Percentiles rank a stretch among this genome's conserved stretches.
phyloP scores from a whole-genome alignment of 2,329 filamentous ascomycete genomes.

The Phaeosphaeria sp. region DNA sequence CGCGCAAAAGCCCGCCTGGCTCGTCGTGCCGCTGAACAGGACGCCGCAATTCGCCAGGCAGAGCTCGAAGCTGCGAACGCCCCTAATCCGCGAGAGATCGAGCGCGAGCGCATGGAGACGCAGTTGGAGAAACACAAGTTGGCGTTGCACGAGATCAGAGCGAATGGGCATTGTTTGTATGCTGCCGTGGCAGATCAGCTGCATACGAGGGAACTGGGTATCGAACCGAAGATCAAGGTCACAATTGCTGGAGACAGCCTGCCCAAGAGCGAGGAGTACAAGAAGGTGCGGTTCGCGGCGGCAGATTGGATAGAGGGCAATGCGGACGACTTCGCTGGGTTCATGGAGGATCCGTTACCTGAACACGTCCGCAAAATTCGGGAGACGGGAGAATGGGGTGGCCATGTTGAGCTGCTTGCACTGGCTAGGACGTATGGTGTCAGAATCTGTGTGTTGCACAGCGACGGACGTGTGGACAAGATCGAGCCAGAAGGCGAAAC shows the following conservation, averaged over 20 bases:
- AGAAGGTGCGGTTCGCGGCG: slow-evolving; percentile 71
- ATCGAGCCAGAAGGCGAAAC: slow-evolving; percentile 63
- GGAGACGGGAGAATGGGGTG: slow-evolving; percentile 94
- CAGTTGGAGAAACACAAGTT: slow-evolving; percentile 71
- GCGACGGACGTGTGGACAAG: slow-evolving; percentile 78
- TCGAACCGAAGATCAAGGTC: slow-evolving; percentile 44
- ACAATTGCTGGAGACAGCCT: slow-evolving; percentile 18
- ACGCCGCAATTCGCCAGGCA: slow-evolving; percentile 71
- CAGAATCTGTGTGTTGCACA: slow-evolving; percentile 83
- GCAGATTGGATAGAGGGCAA: slow-evolving; percentile 79
- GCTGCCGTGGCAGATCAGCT: slow-evolving; percentile 89
- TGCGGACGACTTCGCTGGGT: slow-evolving; percentile 81
- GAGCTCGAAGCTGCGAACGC: slow-evolving; percentile 71
- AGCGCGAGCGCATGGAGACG: slow-evolving; percentile 67
- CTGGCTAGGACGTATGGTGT: slow-evolving; percentile 81
- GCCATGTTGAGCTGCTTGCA: slow-evolving; percentile 87
- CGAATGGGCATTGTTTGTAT: slow-evolving; percentile 96
- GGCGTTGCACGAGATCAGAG: slow-evolving; percentile 78
- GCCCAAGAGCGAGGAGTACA: slow-evolving; percentile 58
- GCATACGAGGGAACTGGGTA: slow-evolving; percentile 48
- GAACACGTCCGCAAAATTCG: slow-evolving; percentile 77
- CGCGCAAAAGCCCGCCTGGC: slow-evolving; percentile 91
- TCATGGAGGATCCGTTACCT: slow-evolving; percentile 81
- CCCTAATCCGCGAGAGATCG: slow-evolving; percentile 48
- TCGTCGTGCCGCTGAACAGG: slow-evolving; percentile 83